phyloP scores from a whole-genome alignment of 2,329 filamentous ascomycete species.

The Phaeosphaeria sp. region DNA sequence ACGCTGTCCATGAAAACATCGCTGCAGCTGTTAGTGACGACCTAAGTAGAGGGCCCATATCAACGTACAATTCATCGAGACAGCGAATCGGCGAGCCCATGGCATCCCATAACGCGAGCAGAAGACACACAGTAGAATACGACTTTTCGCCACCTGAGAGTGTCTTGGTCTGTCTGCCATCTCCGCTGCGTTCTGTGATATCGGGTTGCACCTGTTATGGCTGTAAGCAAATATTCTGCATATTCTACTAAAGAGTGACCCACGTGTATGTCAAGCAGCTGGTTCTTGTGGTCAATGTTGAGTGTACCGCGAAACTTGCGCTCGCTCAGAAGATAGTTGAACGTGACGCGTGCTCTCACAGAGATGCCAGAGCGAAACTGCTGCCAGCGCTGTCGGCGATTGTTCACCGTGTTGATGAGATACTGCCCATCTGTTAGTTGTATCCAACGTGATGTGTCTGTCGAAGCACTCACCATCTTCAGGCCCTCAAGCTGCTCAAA shows the following conservation, averaged over 20 bases:
- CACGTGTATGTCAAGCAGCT: slow-evolving; percentile 78
- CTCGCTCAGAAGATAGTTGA: slow-evolving; percentile 87
- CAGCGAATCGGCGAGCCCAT: slow-evolving; percentile 96
- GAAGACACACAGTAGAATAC: slow-evolving; percentile 92
- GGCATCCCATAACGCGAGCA: slow-evolving; percentile 94
- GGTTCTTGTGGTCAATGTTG: slow-evolving; percentile 76
- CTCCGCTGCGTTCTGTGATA: slow-evolving; percentile 70
- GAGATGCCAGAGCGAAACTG: slow-evolving; percentile 86
- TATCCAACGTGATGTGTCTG: not conserved
- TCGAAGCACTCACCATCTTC: slow-evolving; percentile 21
- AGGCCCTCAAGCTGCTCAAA: slow-evolving; percentile 20
- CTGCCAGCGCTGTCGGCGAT: slow-evolving; percentile 78
- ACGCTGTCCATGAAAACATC: slow-evolving; percentile 99
- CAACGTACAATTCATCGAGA: slow-evolving; percentile 82
- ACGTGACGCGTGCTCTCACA: slow-evolving; percentile 82
- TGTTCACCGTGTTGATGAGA: slow-evolving; percentile 66
- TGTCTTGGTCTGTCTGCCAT: slow-evolving; percentile 85
- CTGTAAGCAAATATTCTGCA: slow-evolving; percentile 6
- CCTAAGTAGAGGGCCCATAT: slow-evolving; percentile 1
- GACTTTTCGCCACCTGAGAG: slow-evolving; percentile 97
- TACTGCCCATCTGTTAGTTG: slow-evolving; percentile 41
- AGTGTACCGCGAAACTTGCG: slow-evolving; percentile 86
- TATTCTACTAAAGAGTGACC: not conserved
- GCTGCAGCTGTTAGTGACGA: slow-evolving; percentile 40
- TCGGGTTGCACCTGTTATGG: slow-evolving; percentile 65